These are phyloP conservation scores for Oryza coarctata DNA, from an alignment of 176 grass and related monocot species.

Conservation along the genomic window DNA sequence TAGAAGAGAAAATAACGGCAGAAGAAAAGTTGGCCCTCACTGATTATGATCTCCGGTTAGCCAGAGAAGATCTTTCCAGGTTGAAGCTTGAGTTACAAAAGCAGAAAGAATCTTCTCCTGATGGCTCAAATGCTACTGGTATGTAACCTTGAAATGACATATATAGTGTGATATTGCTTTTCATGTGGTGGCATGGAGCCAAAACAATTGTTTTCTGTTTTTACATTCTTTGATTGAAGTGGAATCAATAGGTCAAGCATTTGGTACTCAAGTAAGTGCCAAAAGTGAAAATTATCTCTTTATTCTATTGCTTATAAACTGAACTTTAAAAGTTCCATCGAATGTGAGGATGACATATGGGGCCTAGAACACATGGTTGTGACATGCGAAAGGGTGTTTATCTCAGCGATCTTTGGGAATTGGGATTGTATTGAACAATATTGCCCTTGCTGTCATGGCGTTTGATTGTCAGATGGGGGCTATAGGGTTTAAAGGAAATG, in stretches of 20 bases:
- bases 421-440: neutral
- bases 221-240: neutral
- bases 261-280: neutral
- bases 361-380: neutral
- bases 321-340: neutral
- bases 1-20: slow-evolving; percentile 78
- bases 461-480: slow-evolving; percentile 11
- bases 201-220: slow-evolving; percentile 6
- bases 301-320: neutral
- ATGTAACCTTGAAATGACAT: slow-evolving; percentile 25
- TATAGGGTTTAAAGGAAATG: slow-evolving; percentile 16
- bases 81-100: slow-evolving; percentile 81
- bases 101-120: slow-evolving; percentile 52
- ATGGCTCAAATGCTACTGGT: slow-evolving; percentile 53
- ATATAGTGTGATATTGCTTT: slow-evolving; percentile 19
- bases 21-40: slow-evolving; percentile 72
- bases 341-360: neutral
- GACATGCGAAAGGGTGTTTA: neutral
- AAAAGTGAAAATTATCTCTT: neutral
- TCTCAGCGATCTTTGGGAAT: neutral
- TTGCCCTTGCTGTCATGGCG: neutral
- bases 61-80: slow-evolving; percentile 77
- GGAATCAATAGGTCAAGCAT: neutral
- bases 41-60: slow-evolving; percentile 90
- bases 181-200: neutral